These are phyloP conservation scores for Vitis cinerea DNA, from an alignment of 164 flowering plant genomes.

Conservation along the genomic window DNA sequence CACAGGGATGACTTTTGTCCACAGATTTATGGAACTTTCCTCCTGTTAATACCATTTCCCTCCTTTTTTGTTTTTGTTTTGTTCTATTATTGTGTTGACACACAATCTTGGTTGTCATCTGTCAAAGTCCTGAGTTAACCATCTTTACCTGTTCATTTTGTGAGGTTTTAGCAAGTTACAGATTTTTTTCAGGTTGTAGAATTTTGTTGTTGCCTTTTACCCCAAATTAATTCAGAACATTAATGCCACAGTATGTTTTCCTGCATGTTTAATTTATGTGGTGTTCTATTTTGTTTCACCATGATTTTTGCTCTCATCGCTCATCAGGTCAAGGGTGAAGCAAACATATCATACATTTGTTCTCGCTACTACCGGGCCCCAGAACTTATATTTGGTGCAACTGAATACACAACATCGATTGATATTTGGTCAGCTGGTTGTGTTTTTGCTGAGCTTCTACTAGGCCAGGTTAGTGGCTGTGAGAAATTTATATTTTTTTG, in stretches of 20 bases:
- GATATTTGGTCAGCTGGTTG: slow-evolving; percentile 99
- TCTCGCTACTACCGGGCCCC: slow-evolving; percentile 96
- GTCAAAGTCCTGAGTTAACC: not conserved
- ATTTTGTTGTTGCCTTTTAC: not conserved
- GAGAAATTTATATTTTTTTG: not conserved
- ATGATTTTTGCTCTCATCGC: not conserved
- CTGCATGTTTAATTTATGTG: not conserved
- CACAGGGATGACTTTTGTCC: too few relatives aligned
- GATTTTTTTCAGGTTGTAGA: not conserved
- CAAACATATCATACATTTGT: slow-evolving; percentile 91
- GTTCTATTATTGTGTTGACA: too few relatives aligned
- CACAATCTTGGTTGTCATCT: too few relatives aligned
- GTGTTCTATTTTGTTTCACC: not conserved
- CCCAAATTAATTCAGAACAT: not conserved
- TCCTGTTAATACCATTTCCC: too few relatives aligned
- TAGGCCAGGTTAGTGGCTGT: slow-evolving; percentile 68
- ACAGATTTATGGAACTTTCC: too few relatives aligned
- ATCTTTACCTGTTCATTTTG: not conserved
- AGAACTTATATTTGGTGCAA: slow-evolving; percentile 95
- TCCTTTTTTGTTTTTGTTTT: too few relatives aligned
- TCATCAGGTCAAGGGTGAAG: slow-evolving; percentile 83
- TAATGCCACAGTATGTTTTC: not conserved
- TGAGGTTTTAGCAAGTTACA: not conserved
- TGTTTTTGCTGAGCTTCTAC: slow-evolving; percentile 90
- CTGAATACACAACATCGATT: slow-evolving; percentile 88